Evolutionary conservation across 306 rosid species (phyloP).

Genomic region (Notholithocarpus densiflorus): DNA sequence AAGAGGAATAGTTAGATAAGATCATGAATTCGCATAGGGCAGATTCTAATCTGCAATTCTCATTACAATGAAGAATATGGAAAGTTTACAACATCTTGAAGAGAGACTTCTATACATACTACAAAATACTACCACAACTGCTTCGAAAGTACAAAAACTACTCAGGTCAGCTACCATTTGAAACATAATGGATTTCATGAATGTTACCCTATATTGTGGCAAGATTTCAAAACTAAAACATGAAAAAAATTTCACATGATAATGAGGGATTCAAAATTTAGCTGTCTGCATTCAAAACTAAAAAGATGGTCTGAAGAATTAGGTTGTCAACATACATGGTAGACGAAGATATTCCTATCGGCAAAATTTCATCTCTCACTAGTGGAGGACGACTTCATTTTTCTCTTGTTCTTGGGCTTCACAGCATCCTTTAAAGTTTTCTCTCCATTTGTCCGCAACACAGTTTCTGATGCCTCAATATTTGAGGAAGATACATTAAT

Average conservation of each 20-base stretch:
- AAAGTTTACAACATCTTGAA: neutral
- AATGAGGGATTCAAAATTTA: neutral
- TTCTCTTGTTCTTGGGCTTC: conserved; percentile 67
- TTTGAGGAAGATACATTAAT: conserved; percentile 25
- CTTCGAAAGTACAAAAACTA: neutral
- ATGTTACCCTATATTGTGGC: neutral
- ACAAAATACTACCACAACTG: neutral
- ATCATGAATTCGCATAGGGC: neutral
- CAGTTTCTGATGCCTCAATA: conserved; percentile 21
- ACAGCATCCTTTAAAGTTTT: conserved; percentile 80
- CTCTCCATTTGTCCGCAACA: conserved; percentile 36
- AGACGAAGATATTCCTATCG: neutral
- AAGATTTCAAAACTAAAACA: neutral
- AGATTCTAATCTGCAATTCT: neutral
- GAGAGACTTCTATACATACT: neutral
- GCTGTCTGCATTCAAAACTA: neutral
- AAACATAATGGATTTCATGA: neutral
- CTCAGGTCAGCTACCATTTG: neutral
- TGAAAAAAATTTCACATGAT: neutral
- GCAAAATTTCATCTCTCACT: conserved; percentile 27
- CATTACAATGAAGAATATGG: neutral
- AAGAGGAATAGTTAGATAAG: too few species aligned
- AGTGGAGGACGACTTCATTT: conserved; percentile 42
- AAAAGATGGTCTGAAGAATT: neutral
- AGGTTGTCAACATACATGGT: conserved; percentile 19